These are phyloP conservation scores for Candida saitoana DNA, from an alignment of 805 yeast species.

Conservation along the genomic window DNA sequence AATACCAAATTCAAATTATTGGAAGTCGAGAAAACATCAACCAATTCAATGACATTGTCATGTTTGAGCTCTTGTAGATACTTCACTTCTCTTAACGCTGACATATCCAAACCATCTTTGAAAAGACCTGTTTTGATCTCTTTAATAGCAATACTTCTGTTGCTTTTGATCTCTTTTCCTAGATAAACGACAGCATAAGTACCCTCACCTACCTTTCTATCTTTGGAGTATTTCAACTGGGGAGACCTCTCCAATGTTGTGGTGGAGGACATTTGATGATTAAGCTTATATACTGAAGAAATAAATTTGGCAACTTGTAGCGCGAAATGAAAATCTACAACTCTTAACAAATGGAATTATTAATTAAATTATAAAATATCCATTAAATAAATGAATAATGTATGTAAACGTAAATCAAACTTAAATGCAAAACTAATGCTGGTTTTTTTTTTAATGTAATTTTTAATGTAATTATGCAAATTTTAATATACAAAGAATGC, in stretches of 20 bases:
- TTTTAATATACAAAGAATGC: background rate
- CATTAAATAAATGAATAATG: background rate
- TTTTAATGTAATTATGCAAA: conserved; percentile 1
- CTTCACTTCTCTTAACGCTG: conserved; percentile 91
- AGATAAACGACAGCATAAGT: conserved; percentile 95
- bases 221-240: conserved; percentile 40
- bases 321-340: too few species aligned
- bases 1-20: conserved; percentile 76
- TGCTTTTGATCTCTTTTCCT: conserved; percentile 59
- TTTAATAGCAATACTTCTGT: conserved; percentile 78
- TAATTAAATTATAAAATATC: background rate
- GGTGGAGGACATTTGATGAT: background rate
- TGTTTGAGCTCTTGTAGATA: conserved; percentile 73
- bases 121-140: conserved; percentile 92
- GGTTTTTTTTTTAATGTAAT: too few species aligned
- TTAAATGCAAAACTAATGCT: conserved; percentile 2
- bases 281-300: background rate
- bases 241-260: conserved; percentile 3
- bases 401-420: conserved; percentile 1
- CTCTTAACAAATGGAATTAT: background rate
- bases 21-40: conserved; percentile 76
- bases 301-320: background rate
- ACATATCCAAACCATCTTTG: conserved; percentile 96
- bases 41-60: conserved; percentile 76
- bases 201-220: conserved; percentile 95